Base-by-base conservation (phyloP, 805 yeast genomes). In the Starmerella bombi region DNA sequence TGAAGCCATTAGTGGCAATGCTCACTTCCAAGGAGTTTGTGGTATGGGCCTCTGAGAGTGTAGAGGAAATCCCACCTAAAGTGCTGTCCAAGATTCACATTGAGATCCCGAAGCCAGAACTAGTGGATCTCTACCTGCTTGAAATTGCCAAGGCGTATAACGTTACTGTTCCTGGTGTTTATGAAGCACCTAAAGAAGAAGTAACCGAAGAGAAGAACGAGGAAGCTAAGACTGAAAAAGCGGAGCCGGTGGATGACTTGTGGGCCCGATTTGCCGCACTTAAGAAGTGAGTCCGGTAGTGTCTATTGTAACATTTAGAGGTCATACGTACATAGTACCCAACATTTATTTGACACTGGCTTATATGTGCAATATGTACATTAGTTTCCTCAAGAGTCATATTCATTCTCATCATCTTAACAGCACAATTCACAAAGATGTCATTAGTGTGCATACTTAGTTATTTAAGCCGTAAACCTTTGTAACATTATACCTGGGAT, bases 111-210 rank as follows among this genome's bases (percentile, higher is more conserved):
- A 58, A 69, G 3, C 68, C 65, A 32, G 74, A 68, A 19, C 64
- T 84, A 41, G 91, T 84, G 1, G 66, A 69, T 14, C 59, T 80
- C 44, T 85, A 85, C 52, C 63, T 85, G 46, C 64, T 70, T 40
- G 95, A 84, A 54, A 84, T 84, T 45, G 93, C 94, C 1, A 66
- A 66, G 38, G 80, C 93, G 0, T 84, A 85, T 53, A 68, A 70
- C 18, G 91, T 77, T 0, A 80, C 84, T 1, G 85, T 74, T 52
- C 74, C 82, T 25, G 77, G 74, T 12, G 56, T 56, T 9, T 58
- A 55, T 21, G 54, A 51, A 54, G 50, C 37, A 20, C 38, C 46
- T 3, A 32, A 32, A 2, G 43, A 38, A 20, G 38, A 43, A 19
- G 27, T 16, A 1, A 30, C 25, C 16, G 22, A 15, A 7, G 31